Evolutionary conservation across 2,329 filamentous ascomycete species (phyloP).

Genomic region (Diplodia mutila): DNA sequence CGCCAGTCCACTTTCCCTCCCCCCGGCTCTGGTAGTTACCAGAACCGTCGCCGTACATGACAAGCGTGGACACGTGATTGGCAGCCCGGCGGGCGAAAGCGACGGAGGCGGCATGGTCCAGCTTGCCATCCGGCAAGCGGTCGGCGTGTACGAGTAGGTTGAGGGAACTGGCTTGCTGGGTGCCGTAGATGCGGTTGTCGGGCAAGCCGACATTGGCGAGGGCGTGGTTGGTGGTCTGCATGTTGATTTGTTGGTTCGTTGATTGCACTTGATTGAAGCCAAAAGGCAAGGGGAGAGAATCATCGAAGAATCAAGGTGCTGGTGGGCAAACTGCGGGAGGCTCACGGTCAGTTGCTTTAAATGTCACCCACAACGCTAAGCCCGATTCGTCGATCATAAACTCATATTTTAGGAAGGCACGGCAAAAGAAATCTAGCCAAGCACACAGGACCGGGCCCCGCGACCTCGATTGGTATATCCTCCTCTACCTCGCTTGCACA

Average conservation of each 20-base stretch:
- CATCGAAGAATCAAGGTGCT: not conserved
- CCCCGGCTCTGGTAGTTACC: not conserved
- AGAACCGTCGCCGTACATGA: not conserved
- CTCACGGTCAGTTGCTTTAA: not conserved
- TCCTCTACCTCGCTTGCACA: not conserved
- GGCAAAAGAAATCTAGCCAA: not conserved
- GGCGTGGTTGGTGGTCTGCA: not conserved
- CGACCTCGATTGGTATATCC: not conserved
- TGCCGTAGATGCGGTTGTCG: not conserved
- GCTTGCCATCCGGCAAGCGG: not conserved
- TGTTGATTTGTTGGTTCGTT: not conserved
- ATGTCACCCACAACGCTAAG: not conserved
- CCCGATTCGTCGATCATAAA: not conserved
- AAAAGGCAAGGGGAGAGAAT: not conserved
- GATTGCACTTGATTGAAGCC: not conserved
- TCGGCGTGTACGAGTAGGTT: not conserved
- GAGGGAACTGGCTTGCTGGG: not conserved
- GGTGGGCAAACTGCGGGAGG: not conserved
- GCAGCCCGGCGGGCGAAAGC: not conserved
- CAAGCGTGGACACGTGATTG: not conserved
- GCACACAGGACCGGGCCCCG: not conserved
- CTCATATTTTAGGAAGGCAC: constrained; percentile 9
- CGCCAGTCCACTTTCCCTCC: not conserved
- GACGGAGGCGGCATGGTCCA: not conserved
- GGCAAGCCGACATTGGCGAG: not conserved